phyloP scores from a whole-genome alignment of 2,329 filamentous ascomycete species.

The Torrubiella hemipterigena region DNA sequence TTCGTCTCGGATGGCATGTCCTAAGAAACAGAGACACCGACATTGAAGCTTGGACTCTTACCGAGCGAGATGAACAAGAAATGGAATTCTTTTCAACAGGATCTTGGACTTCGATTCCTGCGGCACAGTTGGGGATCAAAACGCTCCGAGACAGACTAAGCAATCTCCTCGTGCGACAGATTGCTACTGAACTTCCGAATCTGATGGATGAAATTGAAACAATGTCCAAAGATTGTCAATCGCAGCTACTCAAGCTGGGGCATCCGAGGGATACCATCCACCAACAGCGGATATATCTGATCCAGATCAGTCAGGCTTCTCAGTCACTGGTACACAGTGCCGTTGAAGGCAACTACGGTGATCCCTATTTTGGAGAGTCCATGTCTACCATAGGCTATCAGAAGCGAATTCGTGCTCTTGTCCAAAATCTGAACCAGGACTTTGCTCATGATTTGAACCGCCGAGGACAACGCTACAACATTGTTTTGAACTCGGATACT shows the following conservation, averaged over 20 bases:
- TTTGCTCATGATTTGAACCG: slow-evolving; percentile 32
- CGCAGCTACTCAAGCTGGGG: slow-evolving; percentile 33
- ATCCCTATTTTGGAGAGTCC: slow-evolving; percentile 35
- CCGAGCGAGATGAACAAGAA: slow-evolving; percentile 27
- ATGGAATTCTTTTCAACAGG: slow-evolving; percentile 28
- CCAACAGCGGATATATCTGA: slow-evolving; percentile 36
- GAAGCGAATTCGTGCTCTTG: slow-evolving; percentile 38
- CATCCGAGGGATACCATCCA: slow-evolving; percentile 26
- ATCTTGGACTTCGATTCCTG: slow-evolving; percentile 22
- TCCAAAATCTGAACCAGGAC: slow-evolving; percentile 34
- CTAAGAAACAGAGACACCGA: slow-evolving; percentile 33
- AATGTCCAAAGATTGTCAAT: slow-evolving; percentile 20
- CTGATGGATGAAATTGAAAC: slow-evolving; percentile 29
- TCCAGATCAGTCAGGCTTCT: slow-evolving; percentile 31
- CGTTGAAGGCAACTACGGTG: slow-evolving; percentile 37
- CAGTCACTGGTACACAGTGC: slow-evolving; percentile 30
- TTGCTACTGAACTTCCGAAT: slow-evolving; percentile 30
- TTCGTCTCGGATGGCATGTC: slow-evolving; percentile 41
- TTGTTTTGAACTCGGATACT: slow-evolving; percentile 12
- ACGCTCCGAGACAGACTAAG: slow-evolving; percentile 36
- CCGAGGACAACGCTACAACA: slow-evolving; percentile 26
- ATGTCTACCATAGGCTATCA: slow-evolving; percentile 17
- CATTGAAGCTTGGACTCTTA: slow-evolving; percentile 14
- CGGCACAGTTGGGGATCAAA: slow-evolving; percentile 31
- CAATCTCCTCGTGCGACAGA: slow-evolving; percentile 34